These are phyloP conservation scores for Globisporangium nagaii DNA, from an alignment of 352 stramenopile species.

Conservation along the genomic window DNA sequence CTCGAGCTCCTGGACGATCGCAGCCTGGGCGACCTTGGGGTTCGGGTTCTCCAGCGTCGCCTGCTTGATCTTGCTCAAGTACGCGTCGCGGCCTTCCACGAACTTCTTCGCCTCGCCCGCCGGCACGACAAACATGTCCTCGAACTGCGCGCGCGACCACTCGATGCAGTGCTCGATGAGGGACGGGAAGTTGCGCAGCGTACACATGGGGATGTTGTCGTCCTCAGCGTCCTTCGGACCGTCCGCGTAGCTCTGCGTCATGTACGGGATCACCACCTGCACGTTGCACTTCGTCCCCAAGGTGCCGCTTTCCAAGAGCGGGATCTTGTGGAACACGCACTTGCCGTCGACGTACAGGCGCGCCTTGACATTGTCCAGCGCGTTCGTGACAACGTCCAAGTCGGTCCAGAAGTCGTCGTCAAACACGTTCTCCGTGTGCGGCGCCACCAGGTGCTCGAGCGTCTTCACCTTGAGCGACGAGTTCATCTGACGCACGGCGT, in stretches of 20 bases:
- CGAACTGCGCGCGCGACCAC: constrained; percentile 92
- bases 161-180: constrained; percentile 97
- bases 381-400: constrained; percentile 96
- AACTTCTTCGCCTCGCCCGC: constrained; percentile 86
- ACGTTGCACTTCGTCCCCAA: constrained; percentile 99
- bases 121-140: constrained; percentile 80
- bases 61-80: constrained; percentile 66
- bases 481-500: constrained; percentile 76
- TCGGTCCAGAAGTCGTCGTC: constrained; percentile 79
- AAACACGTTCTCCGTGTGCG: constrained; percentile 80
- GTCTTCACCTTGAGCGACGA: constrained; percentile 70
- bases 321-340: constrained; percentile 95
- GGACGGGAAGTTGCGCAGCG: constrained; percentile 98
- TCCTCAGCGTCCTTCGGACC: constrained; percentile 96
- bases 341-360: constrained; percentile 98
- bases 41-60: constrained; percentile 75
- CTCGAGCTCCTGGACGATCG: constrained; percentile 72
- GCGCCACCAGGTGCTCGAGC: constrained; percentile 72
- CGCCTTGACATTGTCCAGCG: constrained; percentile 98
- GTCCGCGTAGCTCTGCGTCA: constrained; percentile 93
- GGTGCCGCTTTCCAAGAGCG: constrained; percentile 97
- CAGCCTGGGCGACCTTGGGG: constrained; percentile 51
- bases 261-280: constrained; percentile 82
- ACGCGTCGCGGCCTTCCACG: constrained; percentile 57
- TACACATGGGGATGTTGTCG: constrained; percentile 99